Conservation (phyloP, 2,329 filamentous ascomycete genomes). For the Monilinia aucupariae region DNA sequence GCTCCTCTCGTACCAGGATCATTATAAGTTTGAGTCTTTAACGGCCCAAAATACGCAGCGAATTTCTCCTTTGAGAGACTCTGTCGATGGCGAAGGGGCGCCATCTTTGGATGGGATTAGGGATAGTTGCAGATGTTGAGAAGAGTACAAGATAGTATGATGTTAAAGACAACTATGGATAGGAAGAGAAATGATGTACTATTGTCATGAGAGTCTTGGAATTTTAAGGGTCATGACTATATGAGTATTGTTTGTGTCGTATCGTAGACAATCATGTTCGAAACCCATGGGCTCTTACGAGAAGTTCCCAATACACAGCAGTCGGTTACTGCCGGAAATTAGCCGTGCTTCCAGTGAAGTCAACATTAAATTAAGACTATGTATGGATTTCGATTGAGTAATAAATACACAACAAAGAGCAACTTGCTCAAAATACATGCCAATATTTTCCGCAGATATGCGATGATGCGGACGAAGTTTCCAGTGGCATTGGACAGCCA, state of each 20-base stretch:
- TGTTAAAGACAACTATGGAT: background rate
- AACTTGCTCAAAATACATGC: constrained; percentile 18
- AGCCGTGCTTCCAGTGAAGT: background rate
- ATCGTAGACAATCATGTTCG: background rate
- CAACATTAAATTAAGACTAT: background rate
- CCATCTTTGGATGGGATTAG: constrained; percentile 20
- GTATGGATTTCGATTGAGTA: background rate
- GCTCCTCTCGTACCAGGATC: constrained; percentile 52
- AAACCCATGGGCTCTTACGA: background rate
- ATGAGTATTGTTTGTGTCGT: background rate
- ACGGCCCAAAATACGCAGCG: constrained; percentile 56
- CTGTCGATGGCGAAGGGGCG: constrained; percentile 41
- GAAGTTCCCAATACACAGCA: background rate
- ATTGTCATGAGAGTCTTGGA: background rate
- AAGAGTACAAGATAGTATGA: background rate
- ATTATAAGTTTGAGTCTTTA: constrained; percentile 67
- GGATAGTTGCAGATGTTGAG: no score
- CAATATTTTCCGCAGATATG: constrained; percentile 32
- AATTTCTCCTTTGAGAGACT: constrained; percentile 67
- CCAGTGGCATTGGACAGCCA: constrained; percentile 42
- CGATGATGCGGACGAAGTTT: constrained; percentile 35
- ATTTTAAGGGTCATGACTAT: background rate
- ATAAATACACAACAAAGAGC: constrained; percentile 15
- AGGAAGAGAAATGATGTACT: background rate
- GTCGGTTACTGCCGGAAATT: constrained; percentile 1